Evolutionary conservation across 176 grass and related monocot species (phyloP).

Genomic region (Coix lacrymajobi): DNA sequence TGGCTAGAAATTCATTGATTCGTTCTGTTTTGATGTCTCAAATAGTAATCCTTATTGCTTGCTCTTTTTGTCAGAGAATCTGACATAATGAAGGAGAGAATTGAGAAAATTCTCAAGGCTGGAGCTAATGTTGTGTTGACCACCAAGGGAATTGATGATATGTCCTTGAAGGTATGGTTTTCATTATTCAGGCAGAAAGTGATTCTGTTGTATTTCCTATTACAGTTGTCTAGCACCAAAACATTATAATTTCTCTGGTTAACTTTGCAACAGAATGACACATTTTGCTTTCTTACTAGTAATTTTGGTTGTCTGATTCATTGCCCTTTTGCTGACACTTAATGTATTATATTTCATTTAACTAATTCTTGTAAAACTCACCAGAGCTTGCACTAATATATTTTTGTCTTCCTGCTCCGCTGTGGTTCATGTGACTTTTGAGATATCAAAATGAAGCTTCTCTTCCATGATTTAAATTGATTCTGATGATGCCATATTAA

Average conservation of each 20-base stretch:
- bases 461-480: neutral
- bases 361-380: neutral
- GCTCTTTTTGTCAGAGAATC: conserved; percentile 48
- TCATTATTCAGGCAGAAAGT: neutral
- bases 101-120: too few relatives aligned
- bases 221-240: neutral
- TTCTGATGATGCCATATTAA: neutral
- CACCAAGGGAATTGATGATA: conserved; percentile 97
- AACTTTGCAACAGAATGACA: neutral
- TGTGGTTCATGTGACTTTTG: neutral
- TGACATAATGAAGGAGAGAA: too few relatives aligned
- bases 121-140: conserved; percentile 89
- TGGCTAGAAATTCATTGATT: neutral
- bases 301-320: neutral
- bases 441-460: neutral
- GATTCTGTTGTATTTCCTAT: neutral
- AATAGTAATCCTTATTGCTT: neutral
- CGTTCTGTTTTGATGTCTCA: neutral
- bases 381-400: neutral
- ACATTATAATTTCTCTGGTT: neutral
- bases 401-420: neutral
- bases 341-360: neutral
- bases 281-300: neutral
- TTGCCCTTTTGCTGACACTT: neutral
- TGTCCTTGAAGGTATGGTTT: conserved; percentile 77